Base-by-base conservation (phyloP, 2,329 filamentous ascomycete genomes). In the Aureobasidium sp. region DNA sequence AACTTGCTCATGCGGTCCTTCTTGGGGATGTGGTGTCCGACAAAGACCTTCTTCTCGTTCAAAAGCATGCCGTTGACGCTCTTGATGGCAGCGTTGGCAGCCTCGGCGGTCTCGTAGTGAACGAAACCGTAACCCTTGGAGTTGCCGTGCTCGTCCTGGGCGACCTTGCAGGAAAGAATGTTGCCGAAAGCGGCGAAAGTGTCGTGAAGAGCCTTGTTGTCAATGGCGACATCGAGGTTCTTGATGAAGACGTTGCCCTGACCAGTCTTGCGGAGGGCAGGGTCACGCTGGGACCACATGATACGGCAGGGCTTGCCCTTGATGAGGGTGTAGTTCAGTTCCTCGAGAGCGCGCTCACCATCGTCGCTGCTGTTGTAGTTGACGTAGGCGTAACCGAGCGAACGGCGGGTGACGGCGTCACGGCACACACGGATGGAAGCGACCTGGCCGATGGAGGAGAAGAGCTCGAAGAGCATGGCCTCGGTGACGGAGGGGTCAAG, bases 171-270 rank as follows among this genome's bases (percentile, higher is more conserved):
- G 82, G 90, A 95, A 69, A 99, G 84, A 72, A 99, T 99, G 85
- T 97, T 97, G 73, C 94, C 94, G 72, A 99, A 99, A 71, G 94
- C 93, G 70, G 93, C 90, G 76, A 99, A 99, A 72, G 94, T 99
- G 79, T 99, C 94, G 82, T 99, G 94, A 63, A 99, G 89, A 76
- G 94, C 94, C 86, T 99, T 99, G 88, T 99, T 99, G 81, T 99
- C 94, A 72, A 99, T 99, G 71, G 94, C 94, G 69, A 88, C 88
- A 77, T 99, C 94, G 68, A 99, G 84, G 82, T 99, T 99, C 88
- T 99, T 99, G 86, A 99, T 99, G 85, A 99, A 99, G 71, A 99
- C 93, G 75, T 99, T 99, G 77, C 94, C 94, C 81, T 97, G 91
- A 68, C 94, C 94, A 70, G 91, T 99, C 88, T 99, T 99, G 82